These are phyloP conservation scores for Plasmodium vivax DNA, from an alignment of 169 alveolate genomes.

Conservation along the genomic window DNA sequence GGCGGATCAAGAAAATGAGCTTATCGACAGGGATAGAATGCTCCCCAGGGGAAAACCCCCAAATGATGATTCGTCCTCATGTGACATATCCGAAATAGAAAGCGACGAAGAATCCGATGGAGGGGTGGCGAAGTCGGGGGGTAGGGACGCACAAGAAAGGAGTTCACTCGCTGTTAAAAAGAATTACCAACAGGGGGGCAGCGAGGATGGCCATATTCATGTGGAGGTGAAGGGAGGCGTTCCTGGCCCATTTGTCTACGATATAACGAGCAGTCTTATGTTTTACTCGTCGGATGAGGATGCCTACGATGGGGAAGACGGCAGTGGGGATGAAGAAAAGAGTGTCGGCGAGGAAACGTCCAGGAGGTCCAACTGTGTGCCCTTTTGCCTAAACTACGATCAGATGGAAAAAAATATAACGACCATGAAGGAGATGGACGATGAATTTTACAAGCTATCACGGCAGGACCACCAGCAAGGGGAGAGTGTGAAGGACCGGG, in stretches of 20 bases:
- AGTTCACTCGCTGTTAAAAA: neutral
- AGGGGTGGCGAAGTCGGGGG: slow-evolving; percentile 34
- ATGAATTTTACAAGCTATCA: slow-evolving; percentile 6
- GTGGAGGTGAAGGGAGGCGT: neutral
- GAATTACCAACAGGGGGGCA: neutral
- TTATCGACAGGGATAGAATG: neutral
- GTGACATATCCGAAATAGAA: slow-evolving; percentile 52
- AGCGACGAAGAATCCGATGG: slow-evolving; percentile 75
- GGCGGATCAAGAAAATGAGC: neutral
- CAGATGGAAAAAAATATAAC: slow-evolving; percentile 21
- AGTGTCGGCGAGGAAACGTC: neutral
- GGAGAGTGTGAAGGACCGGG: neutral
- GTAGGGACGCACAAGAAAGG: neutral
- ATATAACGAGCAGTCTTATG: neutral
- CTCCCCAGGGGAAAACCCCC: too few relatives aligned
- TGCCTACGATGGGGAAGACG: neutral
- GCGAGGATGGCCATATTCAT: neutral
- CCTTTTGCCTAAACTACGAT: neutral
- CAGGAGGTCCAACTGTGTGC: neutral
- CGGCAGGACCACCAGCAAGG: neutral
- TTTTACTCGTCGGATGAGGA: slow-evolving; percentile 21
- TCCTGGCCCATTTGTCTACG: neutral
- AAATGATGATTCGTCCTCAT: slow-evolving; percentile 24
- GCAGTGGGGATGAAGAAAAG: neutral
- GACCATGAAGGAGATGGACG: slow-evolving; percentile 3